Base-by-base conservation (phyloP, 192 early-diverging fungal species). In the Entophlyctis luteolus region DNA sequence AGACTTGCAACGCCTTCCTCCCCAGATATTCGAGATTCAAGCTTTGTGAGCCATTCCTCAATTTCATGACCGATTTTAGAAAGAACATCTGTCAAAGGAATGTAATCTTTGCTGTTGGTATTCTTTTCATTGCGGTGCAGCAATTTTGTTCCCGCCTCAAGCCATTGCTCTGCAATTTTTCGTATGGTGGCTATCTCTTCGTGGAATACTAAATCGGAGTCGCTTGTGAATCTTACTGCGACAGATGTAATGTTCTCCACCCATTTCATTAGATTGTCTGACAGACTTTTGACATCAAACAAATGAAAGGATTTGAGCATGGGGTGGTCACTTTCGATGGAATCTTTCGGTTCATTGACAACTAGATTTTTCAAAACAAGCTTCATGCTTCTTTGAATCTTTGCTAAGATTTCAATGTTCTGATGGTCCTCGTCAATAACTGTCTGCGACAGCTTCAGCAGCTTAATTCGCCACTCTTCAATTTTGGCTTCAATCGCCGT, bases 351-450 rank as follows among this genome's bases (percentile, higher is more conserved):
- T 25, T 77, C 78, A 46, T 72, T 71, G 28, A 69, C 63, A 3
- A 59, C 66, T 3, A 86, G 67, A 46, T 78, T 78, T 56, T 76
- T 80, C n/a, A 80, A 62, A 22, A 86, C 75, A 46, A 76, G 70
- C 18, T 70, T 66, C 68, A 86, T 84, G 49, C 75, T 77, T 27
- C 77, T 35, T 53, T 79, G 70, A 59, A 84, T 77, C 38, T 79
- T 79, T 6, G 74, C 71, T 2, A 86, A 54, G 53, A 67, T 68
- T 31, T 82, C 79, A 37, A 86, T 76, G 53, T 79, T 79, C 23
- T 70, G 62, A 29, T 71, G 72, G 48, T 86, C 84, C 34, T 84
- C 84, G 35, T 84, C 82, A n/a, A 84, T 78, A 25, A 86, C 73
- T 16, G 69, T 54, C 56, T 82, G 76, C 6, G 84, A 85, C 18